Evolutionary conservation across 2,329 filamentous ascomycete genomes (phyloP), one percentile per base, ranked within the genome.

Genomic region (Penicillium expansum): DNA sequence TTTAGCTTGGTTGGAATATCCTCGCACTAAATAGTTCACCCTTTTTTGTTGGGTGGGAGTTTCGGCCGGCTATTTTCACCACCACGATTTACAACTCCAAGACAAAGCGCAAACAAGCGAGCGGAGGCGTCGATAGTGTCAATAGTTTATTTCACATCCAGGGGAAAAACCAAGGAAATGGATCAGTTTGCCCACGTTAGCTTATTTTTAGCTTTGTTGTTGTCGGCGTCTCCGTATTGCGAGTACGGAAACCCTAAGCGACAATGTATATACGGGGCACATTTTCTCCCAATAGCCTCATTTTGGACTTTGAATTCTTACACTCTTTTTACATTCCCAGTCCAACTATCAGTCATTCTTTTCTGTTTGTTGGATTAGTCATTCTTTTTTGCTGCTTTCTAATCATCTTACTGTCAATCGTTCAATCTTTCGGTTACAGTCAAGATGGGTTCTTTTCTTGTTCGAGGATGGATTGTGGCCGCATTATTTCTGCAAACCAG

Each of bases 401-500:
- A 7, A 39, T 7, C 37, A 22, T 22, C 4, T 35, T 35, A 6
- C 30, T 18, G 20, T 33, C 18, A 51, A 41, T 51, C 38, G 18
- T 51, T 51, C 27, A 42, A n/a, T 24, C 38, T n/a, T 33, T 24
- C 20, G 29, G 7, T 27, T 42, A 45, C 38, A 30, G 42, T 48
- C 29, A 52, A 27, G 5, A 52, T 52, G 49, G 55, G 48, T 9
- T 18, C 33, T 22, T 48, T 52, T 16, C 35, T 56, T 4, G 4
- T 56, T 37, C 54, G 49, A 52, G 43, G 42, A 52, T 56, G 55
- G 55, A 24, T 56, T 22, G 27, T 52, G 20, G 49, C 43, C 22
- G 48, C 48, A 43, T 35, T 52, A 27, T 20, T 22, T 37, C 14
- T 52, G 20, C 48, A 52, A 38, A 35, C 27, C 5, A 27, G 41